Conservation (phyloP, 257 asterid genomes). For the Lavandula angustifolia region DNA sequence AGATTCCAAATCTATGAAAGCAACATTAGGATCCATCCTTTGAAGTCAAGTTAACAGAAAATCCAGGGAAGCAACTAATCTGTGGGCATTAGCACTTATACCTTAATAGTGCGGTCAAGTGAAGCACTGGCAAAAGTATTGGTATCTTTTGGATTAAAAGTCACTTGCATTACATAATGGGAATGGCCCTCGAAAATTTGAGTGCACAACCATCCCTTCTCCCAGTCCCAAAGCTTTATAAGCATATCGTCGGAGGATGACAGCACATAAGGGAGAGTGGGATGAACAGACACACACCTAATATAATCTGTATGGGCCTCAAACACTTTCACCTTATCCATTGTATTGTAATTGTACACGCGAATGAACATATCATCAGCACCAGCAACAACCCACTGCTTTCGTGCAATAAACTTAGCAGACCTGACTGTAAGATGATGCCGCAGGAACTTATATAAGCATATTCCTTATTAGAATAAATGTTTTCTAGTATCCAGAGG, state of each 20-base stretch:
- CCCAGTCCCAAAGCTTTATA: slow-evolving; percentile 99
- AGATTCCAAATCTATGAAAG: slow-evolving; percentile 89
- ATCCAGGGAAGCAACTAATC: not conserved
- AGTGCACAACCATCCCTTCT: slow-evolving; percentile 92
- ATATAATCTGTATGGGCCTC: slow-evolving; percentile 98
- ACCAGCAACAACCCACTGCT: slow-evolving; percentile 99
- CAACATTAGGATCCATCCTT: slow-evolving; percentile 28
- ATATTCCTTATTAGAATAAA: slow-evolving; percentile 8
- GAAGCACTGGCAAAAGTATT: slow-evolving; percentile 99
- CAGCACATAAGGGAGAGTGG: slow-evolving; percentile 89
- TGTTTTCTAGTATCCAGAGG: slow-evolving; percentile 19
- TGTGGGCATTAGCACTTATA: slow-evolving; percentile 24
- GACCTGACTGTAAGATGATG: slow-evolving; percentile 75
- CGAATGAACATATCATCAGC: slow-evolving; percentile 98
- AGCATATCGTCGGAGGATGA: slow-evolving; percentile 99
- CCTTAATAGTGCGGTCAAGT: slow-evolving; percentile 98
- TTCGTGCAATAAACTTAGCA: slow-evolving; percentile 90
- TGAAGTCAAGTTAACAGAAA: slow-evolving; percentile 7
- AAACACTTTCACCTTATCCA: slow-evolving; percentile 95
- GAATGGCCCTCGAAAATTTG: slow-evolving; percentile 99
- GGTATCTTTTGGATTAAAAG: slow-evolving; percentile 97
- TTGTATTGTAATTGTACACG: slow-evolving; percentile 92
- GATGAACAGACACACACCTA: slow-evolving; percentile 98
- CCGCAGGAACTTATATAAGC: slow-evolving; percentile 30
- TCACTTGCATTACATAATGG: slow-evolving; percentile 99